Conservation (phyloP, 352 stramenopile genomes). For the Phytophthora pseudosyringae region DNA sequence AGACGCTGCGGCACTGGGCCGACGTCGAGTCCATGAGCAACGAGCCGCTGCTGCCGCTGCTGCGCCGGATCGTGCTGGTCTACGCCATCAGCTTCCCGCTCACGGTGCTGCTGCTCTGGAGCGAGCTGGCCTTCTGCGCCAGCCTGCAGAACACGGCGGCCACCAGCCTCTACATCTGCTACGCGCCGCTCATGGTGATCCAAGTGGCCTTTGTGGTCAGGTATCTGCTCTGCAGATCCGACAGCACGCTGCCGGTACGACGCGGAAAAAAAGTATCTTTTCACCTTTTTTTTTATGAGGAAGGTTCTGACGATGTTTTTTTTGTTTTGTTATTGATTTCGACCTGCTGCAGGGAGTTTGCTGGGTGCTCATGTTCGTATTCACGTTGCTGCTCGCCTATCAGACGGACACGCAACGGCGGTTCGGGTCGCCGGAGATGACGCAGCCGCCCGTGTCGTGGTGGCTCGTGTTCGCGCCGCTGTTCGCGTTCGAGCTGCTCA, state of each 20-base stretch:
- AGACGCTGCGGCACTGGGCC: conserved; percentile 73
- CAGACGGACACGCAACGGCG: conserved; percentile 69
- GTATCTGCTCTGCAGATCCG: conserved; percentile 81
- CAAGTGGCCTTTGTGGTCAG: conserved; percentile 82
- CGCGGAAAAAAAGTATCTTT: conserved; percentile 14
- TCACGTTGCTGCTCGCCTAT: conserved; percentile 80
- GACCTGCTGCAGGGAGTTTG: conserved; percentile 58
- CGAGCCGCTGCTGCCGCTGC: conserved; percentile 77
- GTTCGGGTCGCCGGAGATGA: conserved; percentile 25
- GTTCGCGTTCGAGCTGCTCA: conserved; percentile 70
- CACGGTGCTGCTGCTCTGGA: conserved; percentile 78
- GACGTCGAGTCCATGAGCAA: conserved; percentile 85
- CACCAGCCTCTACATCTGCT: conserved; percentile 84
- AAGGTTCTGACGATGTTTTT: not conserved
- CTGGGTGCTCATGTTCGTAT: conserved; percentile 82
- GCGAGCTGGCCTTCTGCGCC: conserved; percentile 82
- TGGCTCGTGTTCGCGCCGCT: conserved; percentile 71
- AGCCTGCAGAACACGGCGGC: conserved; percentile 56
- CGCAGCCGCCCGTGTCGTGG: conserved; percentile 66
- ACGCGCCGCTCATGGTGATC: conserved; percentile 81
- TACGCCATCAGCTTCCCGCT: conserved; percentile 81
- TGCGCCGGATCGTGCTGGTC: conserved; percentile 77
- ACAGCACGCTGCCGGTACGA: conserved; percentile 77
- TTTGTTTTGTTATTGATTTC: conserved; percentile 6
- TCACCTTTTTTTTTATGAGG: conserved; percentile 2